A percentile compares a stretch with the other conserved stretches of the same genome.
Evolutionary conservation across 2,329 filamentous ascomycete species (phyloP).

Genomic region (Aureobasidium sp.): DNA sequence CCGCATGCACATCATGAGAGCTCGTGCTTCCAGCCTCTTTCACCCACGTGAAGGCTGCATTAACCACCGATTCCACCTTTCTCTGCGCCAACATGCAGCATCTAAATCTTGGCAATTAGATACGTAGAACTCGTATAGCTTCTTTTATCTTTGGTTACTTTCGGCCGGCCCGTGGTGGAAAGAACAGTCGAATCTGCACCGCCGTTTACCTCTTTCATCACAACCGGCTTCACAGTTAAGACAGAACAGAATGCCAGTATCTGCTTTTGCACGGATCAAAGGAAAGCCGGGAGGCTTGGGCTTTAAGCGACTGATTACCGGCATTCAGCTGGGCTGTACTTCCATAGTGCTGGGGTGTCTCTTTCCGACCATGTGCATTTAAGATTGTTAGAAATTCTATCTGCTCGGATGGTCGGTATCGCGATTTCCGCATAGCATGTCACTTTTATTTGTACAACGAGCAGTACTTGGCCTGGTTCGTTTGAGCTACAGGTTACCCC

Average conservation of each 20-base stretch:
- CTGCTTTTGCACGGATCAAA: background rate
- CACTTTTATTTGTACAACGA: background rate
- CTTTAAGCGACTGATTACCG: background rate
- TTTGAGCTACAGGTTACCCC: background rate
- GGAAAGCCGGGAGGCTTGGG: background rate
- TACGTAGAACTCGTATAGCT: background rate
- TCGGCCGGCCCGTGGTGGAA: background rate
- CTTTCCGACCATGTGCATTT: background rate
- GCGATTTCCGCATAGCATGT: background rate
- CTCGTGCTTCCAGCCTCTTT: conserved; percentile 9
- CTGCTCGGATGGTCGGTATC: background rate
- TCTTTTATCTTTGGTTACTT: background rate
- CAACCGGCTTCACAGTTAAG: background rate
- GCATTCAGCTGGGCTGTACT: background rate
- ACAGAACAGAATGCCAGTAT: background rate
- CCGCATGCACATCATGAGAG: conserved; percentile 10
- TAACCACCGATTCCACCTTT: background rate
- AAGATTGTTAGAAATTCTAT: background rate
- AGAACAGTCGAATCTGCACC: background rate
- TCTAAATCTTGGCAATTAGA: background rate
- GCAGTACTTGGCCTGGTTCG: background rate
- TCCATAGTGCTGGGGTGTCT: background rate
- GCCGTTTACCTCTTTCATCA: background rate
- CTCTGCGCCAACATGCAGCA: background rate
- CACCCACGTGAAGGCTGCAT: conserved; percentile 3